Evolutionary conservation across 1,284 basidiomycete genomes (phyloP), one percentile per base, ranked within the genome.

Genomic region (Trichosporon ovoides): DNA sequence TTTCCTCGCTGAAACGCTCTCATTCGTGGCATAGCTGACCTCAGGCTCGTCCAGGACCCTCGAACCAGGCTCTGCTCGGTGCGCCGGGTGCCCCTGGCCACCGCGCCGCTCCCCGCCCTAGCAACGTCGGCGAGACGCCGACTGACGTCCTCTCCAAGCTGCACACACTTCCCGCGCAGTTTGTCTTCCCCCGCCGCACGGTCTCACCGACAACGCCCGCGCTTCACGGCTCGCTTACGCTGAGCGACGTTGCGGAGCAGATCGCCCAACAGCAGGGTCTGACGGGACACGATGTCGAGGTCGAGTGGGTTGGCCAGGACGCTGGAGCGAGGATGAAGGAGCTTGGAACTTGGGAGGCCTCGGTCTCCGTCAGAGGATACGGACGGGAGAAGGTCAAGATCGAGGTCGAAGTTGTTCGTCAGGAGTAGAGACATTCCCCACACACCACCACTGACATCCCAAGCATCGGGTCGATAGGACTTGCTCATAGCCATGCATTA

Each of bases 211-310:
- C 55, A 22, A 62, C 64, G n/a, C 52, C 64, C 3, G 60, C 68
- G 20, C 53, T 76, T 43, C 68, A 72, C 58, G 72, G 72, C 20
- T 72, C 70, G 9, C 53, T 76, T 4, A 72, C 71, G 4, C 56
- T 72, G 13, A 63, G 60, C 3, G 70, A 76, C 55, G 63, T 76
- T 7, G 34, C 57, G 10, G 62, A 65, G 22, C 53, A 53, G 14
- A 55, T 74, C 16, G 62, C 56, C 4, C 54, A 52, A 5, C 57
- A 68, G 33, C 61, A 57, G 46, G 66, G 59, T 3, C 56, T 73
- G 18, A 34, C 53, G 1, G 46, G 50, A 5, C 36, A 16, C 19
- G 67, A 67, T 1, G 63, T 68, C 13, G 60, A 64, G 40, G 62
- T 75, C 18, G 19, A 22, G 5, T 75, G 72, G 72, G 52, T 53